phyloP scores from a whole-genome alignment of 2,329 filamentous ascomycete genomes.

The Dothideomycetes sp. region DNA sequence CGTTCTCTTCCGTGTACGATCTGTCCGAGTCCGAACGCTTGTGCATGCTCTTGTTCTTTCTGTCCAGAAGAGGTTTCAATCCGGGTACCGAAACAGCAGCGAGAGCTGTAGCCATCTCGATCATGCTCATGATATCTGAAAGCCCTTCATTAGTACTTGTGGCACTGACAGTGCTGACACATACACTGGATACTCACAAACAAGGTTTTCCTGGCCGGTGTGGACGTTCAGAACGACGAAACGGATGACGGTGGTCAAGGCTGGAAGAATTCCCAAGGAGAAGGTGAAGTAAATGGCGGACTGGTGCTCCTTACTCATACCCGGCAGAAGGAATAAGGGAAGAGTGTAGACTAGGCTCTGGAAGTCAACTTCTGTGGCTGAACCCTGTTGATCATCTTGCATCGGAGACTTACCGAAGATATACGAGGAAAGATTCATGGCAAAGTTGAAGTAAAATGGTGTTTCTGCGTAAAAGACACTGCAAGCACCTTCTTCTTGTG shows the following conservation, averaged over 20 bases:
- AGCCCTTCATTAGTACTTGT: too few species aligned
- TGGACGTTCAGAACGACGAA: constrained; percentile 21
- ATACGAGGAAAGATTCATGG: constrained; percentile 28
- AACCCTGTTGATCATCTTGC: background rate
- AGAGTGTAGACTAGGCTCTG: constrained; percentile 25
- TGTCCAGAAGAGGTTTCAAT: constrained; percentile 13
- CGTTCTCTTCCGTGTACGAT: too few species aligned
- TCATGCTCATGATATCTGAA: constrained; percentile 15
- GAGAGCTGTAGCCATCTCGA: constrained; percentile 14
- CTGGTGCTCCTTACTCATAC: constrained; percentile 18
- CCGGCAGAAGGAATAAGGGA: constrained; percentile 25
- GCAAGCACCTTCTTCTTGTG: constrained; percentile 29
- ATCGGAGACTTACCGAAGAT: constrained; percentile 21
- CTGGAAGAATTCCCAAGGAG: constrained; percentile 21
- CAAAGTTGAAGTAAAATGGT: constrained; percentile 30
- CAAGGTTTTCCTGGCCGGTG: constrained; percentile 22
- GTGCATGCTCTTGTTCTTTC: background rate
- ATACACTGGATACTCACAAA: too few species aligned
- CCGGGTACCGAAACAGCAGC: constrained; percentile 14
- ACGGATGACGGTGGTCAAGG: constrained; percentile 21
- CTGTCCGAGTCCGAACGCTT: too few species aligned
- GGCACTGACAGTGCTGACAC: too few species aligned
- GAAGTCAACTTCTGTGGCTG: accelerated
- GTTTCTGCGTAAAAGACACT: constrained; percentile 29
- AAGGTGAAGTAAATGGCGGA: constrained; percentile 21